A percentile compares a stretch with the other conserved stretches of the same genome.
These are phyloP conservation scores for Cruciata laevipes DNA, from an alignment of 257 asterid genomes.

Conservation along the genomic window DNA sequence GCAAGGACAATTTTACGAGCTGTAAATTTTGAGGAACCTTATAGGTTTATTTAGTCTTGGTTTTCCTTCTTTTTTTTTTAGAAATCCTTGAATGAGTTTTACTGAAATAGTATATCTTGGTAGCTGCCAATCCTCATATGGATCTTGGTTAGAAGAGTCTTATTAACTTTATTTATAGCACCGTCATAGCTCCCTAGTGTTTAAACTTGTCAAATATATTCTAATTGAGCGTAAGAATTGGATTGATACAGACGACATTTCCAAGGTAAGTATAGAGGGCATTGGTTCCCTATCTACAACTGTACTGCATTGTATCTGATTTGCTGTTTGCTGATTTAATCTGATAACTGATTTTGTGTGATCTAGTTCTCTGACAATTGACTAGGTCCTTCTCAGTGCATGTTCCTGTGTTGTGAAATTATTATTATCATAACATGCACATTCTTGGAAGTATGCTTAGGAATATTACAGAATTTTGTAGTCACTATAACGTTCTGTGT, in stretches of 20 bases:
- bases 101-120: not conserved
- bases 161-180: not conserved
- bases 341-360: not conserved
- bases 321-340: not conserved
- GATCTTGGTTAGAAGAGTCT: not conserved
- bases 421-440: not conserved
- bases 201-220: not conserved
- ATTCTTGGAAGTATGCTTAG: not conserved
- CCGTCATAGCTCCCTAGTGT: not conserved
- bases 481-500: slow-evolving; percentile 18
- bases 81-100: not conserved
- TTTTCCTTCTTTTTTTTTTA: not conserved
- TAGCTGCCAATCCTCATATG: not conserved
- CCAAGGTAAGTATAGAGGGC: slow-evolving; percentile 2
- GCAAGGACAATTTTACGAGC: not conserved
- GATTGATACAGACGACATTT: not conserved
- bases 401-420: not conserved
- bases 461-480: not conserved
- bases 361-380: not conserved
- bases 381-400: no score
- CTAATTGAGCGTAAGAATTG: not conserved
- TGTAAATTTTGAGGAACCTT: not conserved
- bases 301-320: not conserved
- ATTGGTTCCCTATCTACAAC: no score
- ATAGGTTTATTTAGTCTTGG: not conserved